These are phyloP conservation scores for Talaromyces borbonicus DNA, from an alignment of 495 filamentous ascomycete genomes.

Conservation along the genomic window DNA sequence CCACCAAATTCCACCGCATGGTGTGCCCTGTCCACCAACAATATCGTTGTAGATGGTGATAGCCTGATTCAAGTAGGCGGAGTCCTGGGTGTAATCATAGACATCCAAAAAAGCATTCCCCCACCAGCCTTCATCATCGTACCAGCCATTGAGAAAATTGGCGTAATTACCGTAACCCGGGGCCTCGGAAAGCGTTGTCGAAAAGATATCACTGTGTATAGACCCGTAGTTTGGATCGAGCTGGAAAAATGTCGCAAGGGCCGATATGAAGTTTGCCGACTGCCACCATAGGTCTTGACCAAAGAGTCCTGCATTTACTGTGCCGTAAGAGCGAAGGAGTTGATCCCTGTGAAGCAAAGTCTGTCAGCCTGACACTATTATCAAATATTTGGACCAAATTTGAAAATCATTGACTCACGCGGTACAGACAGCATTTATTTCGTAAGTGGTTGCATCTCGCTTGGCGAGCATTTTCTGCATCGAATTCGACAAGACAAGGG, in stretches of 20 bases:
- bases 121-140: slow-evolving; percentile 64
- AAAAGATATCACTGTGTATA: slow-evolving; percentile 15
- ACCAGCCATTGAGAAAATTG: slow-evolving; percentile 49
- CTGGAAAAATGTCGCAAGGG: background rate
- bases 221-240: slow-evolving; percentile 4
- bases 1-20: slow-evolving; percentile 58
- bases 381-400: background rate
- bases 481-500: background rate
- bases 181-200: slow-evolving; percentile 23
- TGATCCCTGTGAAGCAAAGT: background rate
- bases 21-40: slow-evolving; percentile 35
- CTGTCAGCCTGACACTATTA: background rate
- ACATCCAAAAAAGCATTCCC: slow-evolving; percentile 47
- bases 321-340: background rate
- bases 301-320: background rate
- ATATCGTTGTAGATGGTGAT: slow-evolving; percentile 49
- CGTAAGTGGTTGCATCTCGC: slow-evolving; percentile 6
- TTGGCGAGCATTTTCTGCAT: background rate
- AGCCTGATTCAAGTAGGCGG: slow-evolving; percentile 38
- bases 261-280: slow-evolving; percentile 3
- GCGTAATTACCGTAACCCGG: slow-evolving; percentile 17
- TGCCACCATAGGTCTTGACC: slow-evolving; percentile 7
- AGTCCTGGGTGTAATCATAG: slow-evolving; percentile 42
- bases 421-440: slow-evolving; percentile 2
- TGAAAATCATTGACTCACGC: background rate